phyloP scores from a whole-genome alignment of 1,284 basidiomycete genomes.

The Fomitopsis schrenkii region DNA sequence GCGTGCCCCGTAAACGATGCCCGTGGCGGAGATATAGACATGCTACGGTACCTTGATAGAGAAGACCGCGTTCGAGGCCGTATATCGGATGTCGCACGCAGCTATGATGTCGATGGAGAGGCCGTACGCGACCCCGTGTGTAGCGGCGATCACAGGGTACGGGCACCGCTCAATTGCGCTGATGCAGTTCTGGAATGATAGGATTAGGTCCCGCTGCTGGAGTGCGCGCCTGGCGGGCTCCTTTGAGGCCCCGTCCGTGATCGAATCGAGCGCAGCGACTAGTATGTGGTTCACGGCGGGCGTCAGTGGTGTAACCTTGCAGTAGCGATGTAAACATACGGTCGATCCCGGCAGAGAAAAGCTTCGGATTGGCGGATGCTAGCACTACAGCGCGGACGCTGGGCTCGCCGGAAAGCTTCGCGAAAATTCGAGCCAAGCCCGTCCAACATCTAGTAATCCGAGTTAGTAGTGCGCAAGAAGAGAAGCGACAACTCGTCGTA shows the following conservation, averaged over 20 bases:
- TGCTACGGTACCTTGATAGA: constrained; percentile 63
- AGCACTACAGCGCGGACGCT: constrained; percentile 71
- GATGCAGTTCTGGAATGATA: constrained; percentile 76
- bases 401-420: constrained; percentile 48
- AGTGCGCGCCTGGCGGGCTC: constrained; percentile 58
- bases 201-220: constrained; percentile 43
- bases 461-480: neutral
- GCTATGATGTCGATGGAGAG: constrained; percentile 75
- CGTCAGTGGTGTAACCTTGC: constrained; percentile 1
- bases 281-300: neutral
- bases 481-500: constrained; percentile 22
- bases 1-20: constrained; percentile 2
- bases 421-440: constrained; percentile 62
- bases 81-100: constrained; percentile 82
- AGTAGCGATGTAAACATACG: constrained; percentile 39
- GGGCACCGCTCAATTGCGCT: constrained; percentile 65
- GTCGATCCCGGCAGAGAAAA: constrained; percentile 83
- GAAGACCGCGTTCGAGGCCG: constrained; percentile 60
- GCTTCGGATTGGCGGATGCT: constrained; percentile 62
- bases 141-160: constrained; percentile 83
- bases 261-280: constrained; percentile 30
- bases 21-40: neutral
- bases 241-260: constrained; percentile 15
- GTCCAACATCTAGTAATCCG: constrained; percentile 58
- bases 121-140: constrained; percentile 76